Conservation (phyloP, 169 alveolate genomes). For the Eimeria sp. region DNA sequence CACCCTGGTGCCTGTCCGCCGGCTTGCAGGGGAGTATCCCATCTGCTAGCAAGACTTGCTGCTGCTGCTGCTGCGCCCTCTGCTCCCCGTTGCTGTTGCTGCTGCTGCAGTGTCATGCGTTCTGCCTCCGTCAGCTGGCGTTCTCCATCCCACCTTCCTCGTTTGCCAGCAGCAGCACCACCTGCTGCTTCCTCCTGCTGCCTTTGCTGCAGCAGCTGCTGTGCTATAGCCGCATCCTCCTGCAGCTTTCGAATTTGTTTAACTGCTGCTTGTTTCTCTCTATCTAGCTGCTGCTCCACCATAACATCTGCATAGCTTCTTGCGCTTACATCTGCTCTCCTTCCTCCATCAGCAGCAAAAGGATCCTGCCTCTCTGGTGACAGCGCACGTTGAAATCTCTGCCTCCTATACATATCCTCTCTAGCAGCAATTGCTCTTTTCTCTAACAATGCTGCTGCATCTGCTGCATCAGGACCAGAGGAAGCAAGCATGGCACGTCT, state of each 20-base stretch:
- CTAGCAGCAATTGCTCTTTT: conserved; percentile 82
- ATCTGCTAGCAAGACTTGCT: conserved; percentile 82
- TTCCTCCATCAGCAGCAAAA: conserved; percentile 87
- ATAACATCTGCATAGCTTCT: conserved; percentile 79
- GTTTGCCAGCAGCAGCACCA: conserved; percentile 76
- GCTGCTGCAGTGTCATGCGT: conserved; percentile 43
- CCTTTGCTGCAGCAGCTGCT: conserved; percentile 81
- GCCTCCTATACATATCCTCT: conserved; percentile 81
- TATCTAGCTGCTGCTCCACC: conserved; percentile 84
- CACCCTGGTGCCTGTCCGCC: conserved; percentile 81
- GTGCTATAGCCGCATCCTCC: conserved; percentile 78
- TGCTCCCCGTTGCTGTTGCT: conserved; percentile 75
- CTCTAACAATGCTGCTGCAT: conserved; percentile 35
- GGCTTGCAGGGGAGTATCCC: conserved; percentile 86
- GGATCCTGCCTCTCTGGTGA: conserved; percentile 94
- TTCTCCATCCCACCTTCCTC: conserved; percentile 83
- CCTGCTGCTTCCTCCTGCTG: conserved; percentile 76
- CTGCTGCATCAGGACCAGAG: background rate
- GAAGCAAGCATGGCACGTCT: conserved; percentile 20
- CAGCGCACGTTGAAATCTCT: conserved; percentile 83
- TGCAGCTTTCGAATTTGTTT: conserved; percentile 83
- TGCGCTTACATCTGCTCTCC: conserved; percentile 67
- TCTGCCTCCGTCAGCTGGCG: conserved; percentile 78
- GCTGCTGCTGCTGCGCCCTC: conserved; percentile 82
- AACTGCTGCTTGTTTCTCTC: conserved; percentile 84